Evolutionary conservation across 2,329 filamentous ascomycete genomes (phyloP).

Genomic region (Pseudopyricularia cyperi): DNA sequence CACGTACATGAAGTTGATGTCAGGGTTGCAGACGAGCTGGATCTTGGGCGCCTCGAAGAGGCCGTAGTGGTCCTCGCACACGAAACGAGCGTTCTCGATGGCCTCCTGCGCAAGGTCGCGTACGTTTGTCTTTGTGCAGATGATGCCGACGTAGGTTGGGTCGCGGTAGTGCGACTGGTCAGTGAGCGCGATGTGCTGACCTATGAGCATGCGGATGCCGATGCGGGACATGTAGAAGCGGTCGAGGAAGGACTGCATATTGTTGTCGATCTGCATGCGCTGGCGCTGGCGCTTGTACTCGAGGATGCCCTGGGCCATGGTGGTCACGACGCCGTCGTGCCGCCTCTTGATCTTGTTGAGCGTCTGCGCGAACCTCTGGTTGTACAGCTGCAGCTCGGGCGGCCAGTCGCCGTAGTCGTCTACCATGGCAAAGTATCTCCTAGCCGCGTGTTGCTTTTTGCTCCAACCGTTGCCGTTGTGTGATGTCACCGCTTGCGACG

Average conservation of each 20-base stretch:
- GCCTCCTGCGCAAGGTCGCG: conserved; percentile 89
- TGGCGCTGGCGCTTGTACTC: conserved; percentile 96
- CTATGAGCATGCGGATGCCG: conserved; percentile 97
- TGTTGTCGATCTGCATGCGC: conserved; percentile 95
- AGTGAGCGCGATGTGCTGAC: conserved; percentile 92
- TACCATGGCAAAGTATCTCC: conserved; percentile 83
- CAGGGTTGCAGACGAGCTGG: conserved; percentile 86
- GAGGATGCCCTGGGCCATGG: conserved; percentile 92
- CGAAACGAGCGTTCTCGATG: conserved; percentile 97
- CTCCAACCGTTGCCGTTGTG: conserved; percentile 22
- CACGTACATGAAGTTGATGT: conserved; percentile 98
- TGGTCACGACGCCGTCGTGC: conserved; percentile 95
- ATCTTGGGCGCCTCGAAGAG: conserved; percentile 94
- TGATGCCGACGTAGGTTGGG: conserved; percentile 93
- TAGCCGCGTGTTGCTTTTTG: conserved; percentile 38
- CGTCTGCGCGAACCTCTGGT: conserved; percentile 76
- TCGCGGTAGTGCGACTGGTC: conserved; percentile 84
- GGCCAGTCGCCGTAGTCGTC: conserved; percentile 88
- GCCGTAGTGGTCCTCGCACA: conserved; percentile 97
- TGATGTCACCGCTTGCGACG: conserved; percentile 35
- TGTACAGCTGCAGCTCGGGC: conserved; percentile 87
- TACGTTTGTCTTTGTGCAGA: conserved; percentile 97
- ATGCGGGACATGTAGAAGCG: conserved; percentile 99
- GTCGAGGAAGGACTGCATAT: conserved; percentile 94
- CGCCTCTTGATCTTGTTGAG: conserved; percentile 89